These are phyloP conservation scores for Microdochium paspali DNA, from an alignment of 2,329 filamentous ascomycete genomes.

Conservation along the genomic window DNA sequence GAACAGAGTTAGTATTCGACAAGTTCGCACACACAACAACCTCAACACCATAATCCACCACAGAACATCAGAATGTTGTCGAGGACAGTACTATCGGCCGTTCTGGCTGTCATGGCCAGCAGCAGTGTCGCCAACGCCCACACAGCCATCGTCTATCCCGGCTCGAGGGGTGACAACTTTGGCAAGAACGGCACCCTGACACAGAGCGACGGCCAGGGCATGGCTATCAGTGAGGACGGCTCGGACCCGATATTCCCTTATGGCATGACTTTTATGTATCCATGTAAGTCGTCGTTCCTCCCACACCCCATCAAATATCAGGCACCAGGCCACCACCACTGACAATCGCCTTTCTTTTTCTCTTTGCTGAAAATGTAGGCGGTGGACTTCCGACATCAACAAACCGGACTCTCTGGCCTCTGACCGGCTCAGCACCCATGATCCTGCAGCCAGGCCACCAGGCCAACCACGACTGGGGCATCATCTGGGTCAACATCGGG, in stretches of 20 bases:
- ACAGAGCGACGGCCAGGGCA: neutral
- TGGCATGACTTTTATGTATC: neutral
- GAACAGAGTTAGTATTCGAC: too few species aligned
- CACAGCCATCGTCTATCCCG: neutral
- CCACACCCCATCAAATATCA: too few species aligned
- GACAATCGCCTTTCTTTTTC: neutral
- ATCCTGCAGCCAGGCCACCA: neutral
- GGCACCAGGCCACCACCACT: too few species aligned
- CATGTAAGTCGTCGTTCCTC: neutral
- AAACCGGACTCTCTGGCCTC: neutral
- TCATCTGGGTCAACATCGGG: neutral
- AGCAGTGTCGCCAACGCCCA: neutral
- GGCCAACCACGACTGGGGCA: constrained; percentile 1
- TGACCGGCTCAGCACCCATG: neutral
- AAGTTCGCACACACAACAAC: too few species aligned
- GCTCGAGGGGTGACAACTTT: neutral
- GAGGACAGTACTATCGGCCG: neutral
- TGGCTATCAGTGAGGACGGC: neutral
- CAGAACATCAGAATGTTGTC: neutral
- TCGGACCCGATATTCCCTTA: neutral
- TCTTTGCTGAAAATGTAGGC: neutral
- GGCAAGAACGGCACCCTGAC: neutral
- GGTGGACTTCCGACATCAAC: neutral
- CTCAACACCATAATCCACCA: too few species aligned
- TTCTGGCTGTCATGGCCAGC: neutral